Conservation (phyloP, 176 grass and related monocot species). For the Eleusine coracana region DNA sequence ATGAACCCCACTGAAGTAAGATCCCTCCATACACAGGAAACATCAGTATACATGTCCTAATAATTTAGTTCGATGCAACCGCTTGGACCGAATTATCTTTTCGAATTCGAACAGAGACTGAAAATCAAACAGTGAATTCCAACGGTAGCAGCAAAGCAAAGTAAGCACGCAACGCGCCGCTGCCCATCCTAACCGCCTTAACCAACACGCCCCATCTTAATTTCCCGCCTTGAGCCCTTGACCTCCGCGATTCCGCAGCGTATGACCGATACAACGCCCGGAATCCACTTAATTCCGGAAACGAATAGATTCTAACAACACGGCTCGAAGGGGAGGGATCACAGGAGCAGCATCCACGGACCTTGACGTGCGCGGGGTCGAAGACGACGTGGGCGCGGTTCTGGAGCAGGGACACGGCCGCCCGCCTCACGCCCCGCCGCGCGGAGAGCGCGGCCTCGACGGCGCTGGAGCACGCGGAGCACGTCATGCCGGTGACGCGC, state of each 20-base stretch:
- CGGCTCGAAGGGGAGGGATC: conserved; percentile 32
- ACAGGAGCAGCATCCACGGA: conserved; percentile 13
- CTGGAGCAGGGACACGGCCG: conserved; percentile 81
- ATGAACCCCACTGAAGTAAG: not conserved
- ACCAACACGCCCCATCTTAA: conserved; percentile 12
- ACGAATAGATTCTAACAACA: not conserved
- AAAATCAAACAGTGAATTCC: conserved; percentile 5
- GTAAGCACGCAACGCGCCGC: not conserved
- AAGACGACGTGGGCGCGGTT: conserved; percentile 85
- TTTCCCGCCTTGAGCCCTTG: conserved; percentile 32
- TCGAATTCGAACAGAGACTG: not conserved
- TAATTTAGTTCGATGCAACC: conserved; percentile 23
- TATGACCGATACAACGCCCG: not conserved
- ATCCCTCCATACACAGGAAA: conserved; percentile 13
- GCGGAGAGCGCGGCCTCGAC: conserved; percentile 74
- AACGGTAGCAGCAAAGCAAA: not conserved
- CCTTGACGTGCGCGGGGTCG: conserved; percentile 80
- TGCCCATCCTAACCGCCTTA: conserved; percentile 33
- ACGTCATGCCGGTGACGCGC: conserved; percentile 89
- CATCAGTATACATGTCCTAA: not conserved
- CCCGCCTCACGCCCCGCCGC: conserved; percentile 55
- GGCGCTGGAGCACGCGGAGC: conserved; percentile 83
- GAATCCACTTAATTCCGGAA: not conserved
- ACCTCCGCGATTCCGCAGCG: conserved; percentile 17
- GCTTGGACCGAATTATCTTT: not conserved